A percentile compares a stretch with the other conserved stretches of the same genome.
Evolutionary conservation across 2,329 filamentous ascomycete genomes (phyloP).

Genomic region (Arthrobotrys sphaeroides): DNA sequence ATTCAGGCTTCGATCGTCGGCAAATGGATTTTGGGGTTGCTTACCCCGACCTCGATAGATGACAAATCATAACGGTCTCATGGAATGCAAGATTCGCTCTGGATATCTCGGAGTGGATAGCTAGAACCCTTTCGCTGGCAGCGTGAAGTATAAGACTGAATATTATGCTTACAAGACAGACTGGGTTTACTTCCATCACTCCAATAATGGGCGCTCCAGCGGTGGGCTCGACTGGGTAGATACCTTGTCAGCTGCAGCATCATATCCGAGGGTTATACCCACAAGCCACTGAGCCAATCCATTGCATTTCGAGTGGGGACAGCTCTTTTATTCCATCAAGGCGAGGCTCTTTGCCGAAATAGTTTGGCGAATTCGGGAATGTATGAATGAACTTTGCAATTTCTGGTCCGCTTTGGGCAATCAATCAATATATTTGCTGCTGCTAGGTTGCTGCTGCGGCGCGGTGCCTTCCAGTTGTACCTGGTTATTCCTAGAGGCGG

Average conservation of each 20-base stretch:
- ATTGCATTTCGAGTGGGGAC: not conserved
- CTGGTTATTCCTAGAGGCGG: not conserved
- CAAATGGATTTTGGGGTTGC: not conserved
- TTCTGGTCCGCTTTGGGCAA: not conserved
- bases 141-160: not conserved
- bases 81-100: not conserved
- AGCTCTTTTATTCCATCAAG: not conserved
- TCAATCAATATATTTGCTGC: not conserved
- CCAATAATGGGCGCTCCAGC: not conserved
- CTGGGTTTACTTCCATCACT: not conserved
- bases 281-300: not conserved
- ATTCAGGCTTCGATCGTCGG: conserved; percentile 13
- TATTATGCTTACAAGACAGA: not conserved
- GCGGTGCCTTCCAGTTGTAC: not conserved
- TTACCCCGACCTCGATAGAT: not conserved
- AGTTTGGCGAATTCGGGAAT: not conserved
- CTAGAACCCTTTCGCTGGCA: not conserved
- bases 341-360: not conserved
- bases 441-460: not conserved
- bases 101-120: not conserved
- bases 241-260: not conserved
- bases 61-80: not conserved
- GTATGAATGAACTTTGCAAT: not conserved
- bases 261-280: not conserved
- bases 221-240: not conserved